These are phyloP conservation scores for Schizosaccharomyces octosporus DNA, from an alignment of 805 yeast genomes.

Conservation along the genomic window DNA sequence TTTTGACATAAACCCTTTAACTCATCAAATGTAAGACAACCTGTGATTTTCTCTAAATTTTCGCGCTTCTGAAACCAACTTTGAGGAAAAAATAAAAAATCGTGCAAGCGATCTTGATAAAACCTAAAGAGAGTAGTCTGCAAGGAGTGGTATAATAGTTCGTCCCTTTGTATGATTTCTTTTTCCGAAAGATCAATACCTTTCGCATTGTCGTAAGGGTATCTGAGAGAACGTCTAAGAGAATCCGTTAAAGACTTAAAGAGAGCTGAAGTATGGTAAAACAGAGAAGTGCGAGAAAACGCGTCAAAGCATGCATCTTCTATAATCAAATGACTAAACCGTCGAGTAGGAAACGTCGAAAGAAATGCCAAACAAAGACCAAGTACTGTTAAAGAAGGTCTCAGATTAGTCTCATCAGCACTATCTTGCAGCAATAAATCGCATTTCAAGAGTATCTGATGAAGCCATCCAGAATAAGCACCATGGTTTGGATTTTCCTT, in stretches of 20 bases:
- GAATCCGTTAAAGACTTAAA: background rate
- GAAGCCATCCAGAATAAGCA: background rate
- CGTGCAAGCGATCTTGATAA: background rate
- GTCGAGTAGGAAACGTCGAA: background rate
- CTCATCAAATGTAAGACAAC: background rate
- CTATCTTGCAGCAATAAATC: background rate
- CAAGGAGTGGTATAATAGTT: background rate
- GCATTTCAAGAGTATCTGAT: background rate
- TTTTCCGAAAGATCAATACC: background rate
- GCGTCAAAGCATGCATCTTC: background rate
- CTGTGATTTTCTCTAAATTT: background rate
- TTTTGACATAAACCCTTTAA: background rate
- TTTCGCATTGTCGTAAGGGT: background rate
- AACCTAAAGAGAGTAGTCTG: background rate
- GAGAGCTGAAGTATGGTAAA: background rate
- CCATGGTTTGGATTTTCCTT: background rate
- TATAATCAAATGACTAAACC: background rate
- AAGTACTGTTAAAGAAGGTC: background rate
- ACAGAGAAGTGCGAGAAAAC: background rate
- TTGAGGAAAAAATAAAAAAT: background rate
- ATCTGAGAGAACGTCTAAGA: background rate
- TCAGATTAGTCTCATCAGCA: background rate
- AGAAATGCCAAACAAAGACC: background rate
- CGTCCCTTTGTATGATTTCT: background rate
- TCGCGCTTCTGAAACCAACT: background rate